Percentiles rank a stretch among this genome's conserved stretches.
Conservation (phyloP, 768 basidiomycete species). For the Macrolepiota dolichaula region DNA sequence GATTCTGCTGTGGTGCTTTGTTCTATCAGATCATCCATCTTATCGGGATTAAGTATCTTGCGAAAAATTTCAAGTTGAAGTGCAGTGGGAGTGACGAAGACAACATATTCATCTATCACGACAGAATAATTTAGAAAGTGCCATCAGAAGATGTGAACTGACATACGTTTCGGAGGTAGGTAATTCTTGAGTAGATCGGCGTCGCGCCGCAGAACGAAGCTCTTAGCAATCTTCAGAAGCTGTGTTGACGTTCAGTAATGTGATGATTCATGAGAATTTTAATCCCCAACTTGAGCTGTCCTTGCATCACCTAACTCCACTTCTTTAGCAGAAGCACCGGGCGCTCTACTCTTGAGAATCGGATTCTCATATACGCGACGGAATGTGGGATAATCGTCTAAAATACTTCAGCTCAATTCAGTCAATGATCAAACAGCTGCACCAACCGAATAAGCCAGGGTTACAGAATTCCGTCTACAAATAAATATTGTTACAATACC, state of each 20-base stretch:
- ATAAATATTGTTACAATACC: not conserved
- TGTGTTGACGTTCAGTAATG: slow-evolving; percentile 23
- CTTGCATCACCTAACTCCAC: slow-evolving; percentile 77
- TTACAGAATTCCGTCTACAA: slow-evolving; percentile 88
- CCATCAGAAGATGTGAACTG: not conserved
- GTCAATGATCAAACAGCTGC: not conserved
- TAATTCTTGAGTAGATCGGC: slow-evolving; percentile 78
- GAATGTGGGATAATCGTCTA: slow-evolving; percentile 77
- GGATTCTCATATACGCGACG: slow-evolving; percentile 82
- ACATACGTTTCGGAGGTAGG: slow-evolving; percentile 87
- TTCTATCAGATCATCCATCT: slow-evolving; percentile 58
- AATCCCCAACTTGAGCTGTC: slow-evolving; percentile 58
- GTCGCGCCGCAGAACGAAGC: slow-evolving; percentile 89
- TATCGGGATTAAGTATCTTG: slow-evolving; percentile 69
- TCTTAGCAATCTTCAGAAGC: slow-evolving; percentile 72
- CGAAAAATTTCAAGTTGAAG: slow-evolving; percentile 80
- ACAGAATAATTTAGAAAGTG: not conserved
- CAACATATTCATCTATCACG: slow-evolving; percentile 87
- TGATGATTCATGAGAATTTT: not conserved
- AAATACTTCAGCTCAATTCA: not conserved
- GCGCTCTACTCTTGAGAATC: slow-evolving; percentile 82
- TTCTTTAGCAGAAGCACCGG: slow-evolving; percentile 68
- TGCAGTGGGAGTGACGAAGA: slow-evolving; percentile 88
- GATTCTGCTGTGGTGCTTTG: slow-evolving; percentile 74
- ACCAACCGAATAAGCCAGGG: slow-evolving; percentile 78